Conservation (phyloP, 139 green algal genomes). For the Bryopsis sp. region DNA sequence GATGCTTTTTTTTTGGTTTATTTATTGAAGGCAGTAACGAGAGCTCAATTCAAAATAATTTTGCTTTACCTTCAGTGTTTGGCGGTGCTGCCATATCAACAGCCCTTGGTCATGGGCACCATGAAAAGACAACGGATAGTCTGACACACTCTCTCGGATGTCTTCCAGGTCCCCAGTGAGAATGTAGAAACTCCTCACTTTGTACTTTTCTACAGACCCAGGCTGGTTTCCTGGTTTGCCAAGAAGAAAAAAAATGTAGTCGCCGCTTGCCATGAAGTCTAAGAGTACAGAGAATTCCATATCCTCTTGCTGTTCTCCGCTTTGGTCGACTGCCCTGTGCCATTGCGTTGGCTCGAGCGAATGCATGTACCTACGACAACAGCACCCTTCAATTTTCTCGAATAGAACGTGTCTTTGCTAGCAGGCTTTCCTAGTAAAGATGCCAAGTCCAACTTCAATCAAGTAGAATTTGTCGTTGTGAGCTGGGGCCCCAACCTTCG, state of each 20-base stretch:
- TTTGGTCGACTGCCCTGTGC: no score
- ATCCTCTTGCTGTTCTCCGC: no score
- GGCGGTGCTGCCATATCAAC: conserved; percentile 9
- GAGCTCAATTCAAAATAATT: not conserved
- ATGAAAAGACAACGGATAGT: conserved; percentile 3
- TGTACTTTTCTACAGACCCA: not conserved
- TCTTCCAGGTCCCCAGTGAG: not conserved
- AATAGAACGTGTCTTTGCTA: no score
- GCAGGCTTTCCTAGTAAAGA: no score
- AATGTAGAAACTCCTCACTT: not conserved
- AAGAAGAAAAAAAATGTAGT: conserved; percentile 12
- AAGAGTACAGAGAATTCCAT: not conserved
- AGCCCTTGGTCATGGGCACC: conserved; percentile 6
- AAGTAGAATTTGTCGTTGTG: no score
- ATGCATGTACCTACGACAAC: no score
- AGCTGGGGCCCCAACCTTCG: not conserved
- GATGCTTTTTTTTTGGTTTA: no score
- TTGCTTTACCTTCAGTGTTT: not conserved
- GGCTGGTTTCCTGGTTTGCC: not conserved
- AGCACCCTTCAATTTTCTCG: no score
- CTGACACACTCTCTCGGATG: not conserved
- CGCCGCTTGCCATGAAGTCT: not conserved
- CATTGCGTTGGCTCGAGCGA: no score
- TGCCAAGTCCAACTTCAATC: no score
- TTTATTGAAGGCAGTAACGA: not conserved